Conservation (phyloP, 257 asterid species). For the Nyctanthes arbortristis region DNA sequence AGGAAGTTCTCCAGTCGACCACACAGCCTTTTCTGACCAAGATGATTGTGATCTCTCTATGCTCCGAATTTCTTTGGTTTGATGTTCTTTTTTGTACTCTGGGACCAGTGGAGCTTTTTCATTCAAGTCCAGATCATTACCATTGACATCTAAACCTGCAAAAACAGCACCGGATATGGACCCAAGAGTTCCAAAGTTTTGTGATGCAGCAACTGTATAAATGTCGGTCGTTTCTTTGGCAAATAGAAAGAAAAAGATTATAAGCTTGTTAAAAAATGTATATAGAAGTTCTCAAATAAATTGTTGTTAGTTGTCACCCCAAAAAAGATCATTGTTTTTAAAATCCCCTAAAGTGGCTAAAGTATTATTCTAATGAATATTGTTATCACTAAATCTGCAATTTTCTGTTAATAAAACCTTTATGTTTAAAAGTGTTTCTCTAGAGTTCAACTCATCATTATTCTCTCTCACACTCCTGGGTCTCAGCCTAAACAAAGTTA, state of each 20-base stretch:
- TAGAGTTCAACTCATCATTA: neutral
- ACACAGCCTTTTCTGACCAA: conserved; percentile 31
- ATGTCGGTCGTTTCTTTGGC: conserved; percentile 75
- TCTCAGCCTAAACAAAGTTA: neutral
- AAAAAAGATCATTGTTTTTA: neutral
- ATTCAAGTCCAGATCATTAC: conserved; percentile 32
- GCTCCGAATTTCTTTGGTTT: conserved; percentile 26
- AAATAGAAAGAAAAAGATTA: neutral
- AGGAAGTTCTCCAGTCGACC: conserved; percentile 44
- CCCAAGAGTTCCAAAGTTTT: conserved; percentile 50
- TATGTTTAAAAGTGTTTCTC: neutral
- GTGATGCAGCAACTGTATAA: conserved; percentile 81
- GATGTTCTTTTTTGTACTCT: conserved; percentile 36
- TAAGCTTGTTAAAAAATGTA: conserved; percentile 13
- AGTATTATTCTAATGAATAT: neutral
- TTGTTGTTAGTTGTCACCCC: neutral
- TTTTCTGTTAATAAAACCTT: neutral
- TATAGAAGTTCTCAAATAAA: neutral
- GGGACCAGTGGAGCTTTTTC: conserved; percentile 51
- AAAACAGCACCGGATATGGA: conserved; percentile 36
- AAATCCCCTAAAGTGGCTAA: neutral
- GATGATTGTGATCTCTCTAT: conserved; percentile 27
- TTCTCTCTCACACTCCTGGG: neutral
- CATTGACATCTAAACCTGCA: conserved; percentile 27
- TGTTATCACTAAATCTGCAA: neutral